Conservation (phyloP, 208 protist genomes). For the Naegleria gruberi region DNA sequence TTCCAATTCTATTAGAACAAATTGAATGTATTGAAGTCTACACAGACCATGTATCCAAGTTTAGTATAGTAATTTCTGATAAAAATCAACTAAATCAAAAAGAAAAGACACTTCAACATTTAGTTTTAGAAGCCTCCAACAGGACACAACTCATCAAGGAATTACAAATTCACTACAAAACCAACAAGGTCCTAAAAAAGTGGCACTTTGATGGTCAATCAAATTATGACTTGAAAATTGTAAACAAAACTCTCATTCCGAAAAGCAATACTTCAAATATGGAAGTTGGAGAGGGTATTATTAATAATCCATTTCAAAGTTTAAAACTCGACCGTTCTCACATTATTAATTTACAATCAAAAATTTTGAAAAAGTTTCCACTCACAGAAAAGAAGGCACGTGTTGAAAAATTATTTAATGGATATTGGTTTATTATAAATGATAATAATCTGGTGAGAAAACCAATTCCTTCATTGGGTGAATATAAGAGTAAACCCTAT, state of each 20-base stretch:
- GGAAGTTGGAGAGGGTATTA: too few species aligned
- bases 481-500: background rate
- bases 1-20: background rate
- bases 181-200: background rate
- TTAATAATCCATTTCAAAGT: background rate
- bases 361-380: background rate
- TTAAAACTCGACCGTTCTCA: background rate
- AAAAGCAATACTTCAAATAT: too few species aligned
- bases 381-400: background rate
- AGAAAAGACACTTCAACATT: too few species aligned
- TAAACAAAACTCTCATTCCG: background rate
- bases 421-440: background rate
- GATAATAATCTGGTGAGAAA: background rate
- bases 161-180: conserved; percentile 2
- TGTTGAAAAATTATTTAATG: background rate
- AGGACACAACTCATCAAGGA: background rate
- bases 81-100: too few species aligned
- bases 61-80: background rate
- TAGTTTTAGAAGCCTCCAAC: background rate
- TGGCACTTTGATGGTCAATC: background rate
- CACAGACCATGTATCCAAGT: background rate
- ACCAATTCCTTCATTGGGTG: background rate
- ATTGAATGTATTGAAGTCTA: background rate
- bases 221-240: background rate
- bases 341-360: background rate